Evolutionary conservation across 768 basidiomycete genomes (phyloP).

Genomic region (Auricularia sp.): DNA sequence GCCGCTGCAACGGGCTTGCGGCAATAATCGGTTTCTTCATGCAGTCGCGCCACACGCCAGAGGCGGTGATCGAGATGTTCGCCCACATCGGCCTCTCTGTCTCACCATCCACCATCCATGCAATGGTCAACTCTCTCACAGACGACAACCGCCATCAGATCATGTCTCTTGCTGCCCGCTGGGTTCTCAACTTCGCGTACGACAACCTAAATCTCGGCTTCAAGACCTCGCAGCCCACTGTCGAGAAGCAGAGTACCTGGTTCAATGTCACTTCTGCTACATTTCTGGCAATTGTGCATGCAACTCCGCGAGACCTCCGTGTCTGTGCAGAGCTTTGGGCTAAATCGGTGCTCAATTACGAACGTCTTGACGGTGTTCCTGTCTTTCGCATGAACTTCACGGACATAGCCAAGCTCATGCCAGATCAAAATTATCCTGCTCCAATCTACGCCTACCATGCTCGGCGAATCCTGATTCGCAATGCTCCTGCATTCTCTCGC

Average conservation of each 20-base stretch:
- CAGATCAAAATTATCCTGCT: not conserved
- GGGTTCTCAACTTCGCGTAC: constrained; percentile 15
- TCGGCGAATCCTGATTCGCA: constrained; percentile 15
- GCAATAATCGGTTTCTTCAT: too few species aligned
- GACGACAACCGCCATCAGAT: too few species aligned
- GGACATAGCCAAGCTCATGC: constrained; percentile 1
- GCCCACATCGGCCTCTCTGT: too few species aligned
- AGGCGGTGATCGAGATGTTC: too few species aligned
- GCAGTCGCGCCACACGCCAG: too few species aligned
- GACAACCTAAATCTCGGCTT: constrained; percentile 36
- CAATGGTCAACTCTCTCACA: too few species aligned
- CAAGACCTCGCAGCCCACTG: constrained; percentile 19
- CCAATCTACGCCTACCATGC: constrained; percentile 12
- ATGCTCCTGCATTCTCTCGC: constrained; percentile 15
- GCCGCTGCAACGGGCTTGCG: too few species aligned
- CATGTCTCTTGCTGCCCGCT: too few species aligned
- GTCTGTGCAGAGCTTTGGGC: constrained; percentile 27
- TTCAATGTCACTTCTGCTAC: constrained; percentile 26
- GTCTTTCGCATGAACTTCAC: not conserved
- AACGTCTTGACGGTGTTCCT: not conserved
- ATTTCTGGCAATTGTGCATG: constrained; percentile 19
- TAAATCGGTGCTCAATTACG: constrained; percentile 17
- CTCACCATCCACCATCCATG: too few species aligned
- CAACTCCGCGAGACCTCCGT: constrained; percentile 17
- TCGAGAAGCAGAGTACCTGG: constrained; percentile 20